Evolutionary conservation across 2,329 filamentous ascomycete genomes (phyloP), one percentile per base, ranked within the genome.

Genomic region (Diplocarpon rosae): DNA sequence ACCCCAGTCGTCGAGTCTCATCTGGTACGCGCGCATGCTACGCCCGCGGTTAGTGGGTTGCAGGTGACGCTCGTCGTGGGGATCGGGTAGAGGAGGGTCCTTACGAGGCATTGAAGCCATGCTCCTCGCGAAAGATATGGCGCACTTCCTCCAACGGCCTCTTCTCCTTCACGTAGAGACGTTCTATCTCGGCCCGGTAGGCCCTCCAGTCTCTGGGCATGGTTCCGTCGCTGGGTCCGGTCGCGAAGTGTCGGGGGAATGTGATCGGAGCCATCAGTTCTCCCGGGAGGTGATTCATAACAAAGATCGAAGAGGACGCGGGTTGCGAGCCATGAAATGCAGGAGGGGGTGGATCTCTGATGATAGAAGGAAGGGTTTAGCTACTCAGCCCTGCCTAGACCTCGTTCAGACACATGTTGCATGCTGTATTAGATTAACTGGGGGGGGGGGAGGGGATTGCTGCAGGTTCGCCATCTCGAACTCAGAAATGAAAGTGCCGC

Each of bases 181-280:
- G 41, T 43, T 48, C 48, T 28, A 52, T 39, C 43, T 48, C 47
- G 37, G 39, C 46, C 33, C 50, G 50, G 33, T 49, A 45, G 5
- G 33, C 28, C 11, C 46, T 41, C 52, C 52, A 53, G 17, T 53
- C 43, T 40, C 48, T 52, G 29, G 49, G 43, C 51, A 52, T 53
- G 2, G 15, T 46, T 32, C 11, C 17, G n/a, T 32, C 11, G 24
- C 11, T 30, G 9, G 6, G 15, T 42, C 31, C 39, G 14, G 17
- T 30, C n/a, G 32, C 33, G 13, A 32, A 24, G 17, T 34, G 35
- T 31, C 31, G 20, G 16, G 15, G 5, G 8, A 42, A 12, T 35
- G 24, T 17, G 15, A 42, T 42, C 9, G 39, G 29, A 30, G 31
- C 32, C 32, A 42, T 42, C 32, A 42, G 27, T 29, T n/a, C 14